phyloP scores from a whole-genome alignment of 2,329 filamentous ascomycete genomes.

The Ilyonectria destructans region DNA sequence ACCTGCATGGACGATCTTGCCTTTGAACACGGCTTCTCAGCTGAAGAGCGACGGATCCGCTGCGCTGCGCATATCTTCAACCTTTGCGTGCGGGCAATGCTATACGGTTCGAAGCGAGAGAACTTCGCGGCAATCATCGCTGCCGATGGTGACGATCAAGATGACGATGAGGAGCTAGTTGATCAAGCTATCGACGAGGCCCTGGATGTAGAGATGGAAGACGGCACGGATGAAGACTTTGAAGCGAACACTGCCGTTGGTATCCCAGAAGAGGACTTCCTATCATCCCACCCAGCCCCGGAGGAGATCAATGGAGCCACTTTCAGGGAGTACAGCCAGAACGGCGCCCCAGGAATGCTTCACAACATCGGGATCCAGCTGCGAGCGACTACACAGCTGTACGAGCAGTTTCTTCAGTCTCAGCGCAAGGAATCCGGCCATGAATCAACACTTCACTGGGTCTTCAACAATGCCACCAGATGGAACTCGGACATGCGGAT shows the following conservation, averaged over 20 bases:
- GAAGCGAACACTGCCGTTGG: neutral
- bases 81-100: neutral
- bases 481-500: too few species aligned
- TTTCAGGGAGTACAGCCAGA: too few species aligned
- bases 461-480: too few species aligned
- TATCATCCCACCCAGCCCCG: constrained; percentile 4
- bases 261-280: constrained; percentile 3
- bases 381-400: constrained; percentile 5
- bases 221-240: neutral
- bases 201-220: constrained; percentile 9
- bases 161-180: constrained; percentile 1
- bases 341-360: neutral
- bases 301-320: constrained; percentile 4
- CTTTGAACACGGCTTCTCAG: neutral
- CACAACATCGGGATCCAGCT: constrained; percentile 7
- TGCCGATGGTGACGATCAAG: constrained; percentile 1
- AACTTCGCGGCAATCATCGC: neutral
- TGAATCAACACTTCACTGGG: too few species aligned
- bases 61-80: neutral
- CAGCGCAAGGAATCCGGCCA: neutral
- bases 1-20: neutral
- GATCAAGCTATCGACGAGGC: constrained; percentile 10
- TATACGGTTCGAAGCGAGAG: constrained; percentile 2
- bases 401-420: constrained; percentile 10
- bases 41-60: constrained; percentile 6